These are phyloP conservation scores for Fusarium pseudocircinatum DNA, from an alignment of 2,329 filamentous ascomycete species.

Conservation along the genomic window DNA sequence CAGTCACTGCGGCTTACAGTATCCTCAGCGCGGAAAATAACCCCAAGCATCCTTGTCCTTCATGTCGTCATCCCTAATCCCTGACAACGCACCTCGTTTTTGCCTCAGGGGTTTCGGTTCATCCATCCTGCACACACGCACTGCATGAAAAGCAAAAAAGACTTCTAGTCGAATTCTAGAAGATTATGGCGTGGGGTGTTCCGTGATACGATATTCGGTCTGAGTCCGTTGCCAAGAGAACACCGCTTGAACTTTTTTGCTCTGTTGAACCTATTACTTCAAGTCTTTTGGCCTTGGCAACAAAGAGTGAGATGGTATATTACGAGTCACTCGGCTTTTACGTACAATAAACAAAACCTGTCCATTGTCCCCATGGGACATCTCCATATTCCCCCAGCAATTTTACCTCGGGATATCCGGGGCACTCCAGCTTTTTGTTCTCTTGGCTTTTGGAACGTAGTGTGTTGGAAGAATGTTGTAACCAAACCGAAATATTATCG, in stretches of 20 bases:
- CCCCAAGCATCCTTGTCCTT: slow-evolving; percentile 10
- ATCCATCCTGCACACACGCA: background rate
- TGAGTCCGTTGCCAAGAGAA: slow-evolving; percentile 22
- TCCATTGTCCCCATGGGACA: slow-evolving; percentile 38
- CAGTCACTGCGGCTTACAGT: slow-evolving; percentile 4
- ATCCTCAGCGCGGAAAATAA: background rate
- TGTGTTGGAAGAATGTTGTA: background rate
- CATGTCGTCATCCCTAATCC: slow-evolving; percentile 28
- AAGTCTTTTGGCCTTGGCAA: background rate
- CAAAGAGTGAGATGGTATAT: background rate
- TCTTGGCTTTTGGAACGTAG: slow-evolving; percentile 7
- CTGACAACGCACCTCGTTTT: background rate
- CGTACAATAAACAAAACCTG: slow-evolving; percentile 35
- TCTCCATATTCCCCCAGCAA: slow-evolving; percentile 25
- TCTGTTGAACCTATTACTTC: background rate
- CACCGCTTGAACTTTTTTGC: background rate
- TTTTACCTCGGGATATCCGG: slow-evolving; percentile 16
- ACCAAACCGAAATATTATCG: slow-evolving; percentile 1
- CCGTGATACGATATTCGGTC: slow-evolving; percentile 11
- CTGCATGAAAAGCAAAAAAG: background rate
- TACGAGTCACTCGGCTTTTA: slow-evolving; percentile 29
- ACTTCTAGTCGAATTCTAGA: slow-evolving; percentile 42
- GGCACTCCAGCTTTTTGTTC: slow-evolving; percentile 35
- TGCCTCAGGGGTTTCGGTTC: slow-evolving; percentile 4
- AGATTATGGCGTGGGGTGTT: slow-evolving; percentile 14